Evolutionary conservation across 1,284 basidiomycete genomes (phyloP), one percentile per base, ranked within the genome.

Genomic region (Gymnopus androsaceus): DNA sequence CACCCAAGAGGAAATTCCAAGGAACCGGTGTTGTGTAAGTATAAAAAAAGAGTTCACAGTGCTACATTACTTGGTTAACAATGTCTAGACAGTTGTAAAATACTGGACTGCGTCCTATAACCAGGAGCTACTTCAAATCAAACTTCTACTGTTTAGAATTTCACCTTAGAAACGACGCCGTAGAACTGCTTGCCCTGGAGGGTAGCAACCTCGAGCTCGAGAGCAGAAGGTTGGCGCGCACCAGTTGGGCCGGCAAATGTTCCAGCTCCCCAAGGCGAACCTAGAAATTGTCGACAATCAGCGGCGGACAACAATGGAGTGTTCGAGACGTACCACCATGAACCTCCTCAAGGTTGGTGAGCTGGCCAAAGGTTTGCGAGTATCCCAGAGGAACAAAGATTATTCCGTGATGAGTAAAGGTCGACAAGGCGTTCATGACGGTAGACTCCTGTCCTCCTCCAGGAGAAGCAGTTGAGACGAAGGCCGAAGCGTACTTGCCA

Each of bases 331-430:
- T 70, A 81, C 88, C 88, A 66, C 92, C 92, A 66, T 84, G 88
- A 52, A 88, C 78, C 70, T 87, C 83, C 14, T 66, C 69, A 51
- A 90, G 56, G 72, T 83, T 81, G 36, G 82, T 72, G 60, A 93
- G 68, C 66, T 85, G 80, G 1, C 73, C 66, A 56, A 84, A 85
- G 3, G 78, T 65, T 59, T 78, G 67, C 41, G 80, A 77, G 76
- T 92, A 95, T 14, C 92, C 93, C 55, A 93, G 76, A 25, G 92
- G 92, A 8, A 94, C 89, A 68, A 77, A 92, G 69, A 83, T 77
- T 61, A 92, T 79, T 33, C 91, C 91, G 67, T 94, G 92, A 74
- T 95, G 93, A 19, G 81, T 75, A 61, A 94, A 76, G 46, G 88
- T 91, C 23, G 91, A 91, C 51, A 94, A 61, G 41, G 80, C 70